Evolutionary conservation across 192 early-diverging fungal genomes (phyloP), one percentile per base, ranked within the genome.

Genomic region (Coemansia sp.): DNA sequence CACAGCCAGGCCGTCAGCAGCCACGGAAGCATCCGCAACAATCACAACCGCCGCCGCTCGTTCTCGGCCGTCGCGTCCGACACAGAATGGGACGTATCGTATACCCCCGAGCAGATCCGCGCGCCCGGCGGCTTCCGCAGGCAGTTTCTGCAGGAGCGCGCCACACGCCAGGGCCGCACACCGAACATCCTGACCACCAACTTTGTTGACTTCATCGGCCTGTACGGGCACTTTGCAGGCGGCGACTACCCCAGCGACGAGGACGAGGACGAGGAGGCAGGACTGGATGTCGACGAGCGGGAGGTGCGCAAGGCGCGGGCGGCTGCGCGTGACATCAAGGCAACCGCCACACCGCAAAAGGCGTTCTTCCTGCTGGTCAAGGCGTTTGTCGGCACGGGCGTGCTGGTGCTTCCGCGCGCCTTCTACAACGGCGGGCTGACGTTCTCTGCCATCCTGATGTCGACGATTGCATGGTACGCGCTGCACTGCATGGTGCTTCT

Each of bases 161-260:
- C 92, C 12, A 72, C 80, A 28, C 74, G 80, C 33, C 81, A 84
- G 61, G 94, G 92, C 39, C 68, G 78, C 25, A 69, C 68, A 16
- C 79, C 68, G 56, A 90, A 91, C 56, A 86, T 87, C 26, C 75
- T 95, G 64, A 95, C 96, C 7, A 71, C 87, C n/a, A 96, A 91
- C 75, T 98, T 96, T 85, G 86, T 96, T 31, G 96, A 98, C 71
- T 96, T 95, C 68, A 85, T 98, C 61, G 90, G 88, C 23, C 81
- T 98, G 66, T 96, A 92, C 60, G 94, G 93, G 51, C 95, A 93
- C 71, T 98, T 95, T 84, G 95, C 92, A 30, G 95, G 94, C 46
- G 95, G 94, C 73, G 93, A 93, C 59, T 86, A 90, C 59, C 92
- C 91, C 20, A 91, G 91, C 33, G 91, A 92, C 59, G 88, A 89